Evolutionary conservation across 2,329 filamentous ascomycete genomes (phyloP), one percentile per base, ranked within the genome.

Genomic region (Fusarium ramigenum): DNA sequence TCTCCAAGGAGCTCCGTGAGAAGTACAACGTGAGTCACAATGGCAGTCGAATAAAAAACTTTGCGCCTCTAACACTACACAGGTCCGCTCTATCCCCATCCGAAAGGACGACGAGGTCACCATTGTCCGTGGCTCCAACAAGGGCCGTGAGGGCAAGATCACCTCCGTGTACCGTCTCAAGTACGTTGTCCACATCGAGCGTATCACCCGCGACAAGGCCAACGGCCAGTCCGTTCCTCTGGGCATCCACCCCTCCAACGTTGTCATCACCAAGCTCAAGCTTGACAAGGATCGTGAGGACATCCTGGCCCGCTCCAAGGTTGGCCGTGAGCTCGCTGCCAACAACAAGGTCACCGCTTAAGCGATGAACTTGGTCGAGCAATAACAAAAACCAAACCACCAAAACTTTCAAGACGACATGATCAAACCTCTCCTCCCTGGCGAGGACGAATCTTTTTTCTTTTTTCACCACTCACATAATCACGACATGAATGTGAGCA

Each of bases 251-350:
- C 93, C 96, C 82, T 97, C 93, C 87, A 98, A 98, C 87, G 94
- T 97, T 80, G 92, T 97, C 88, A 93, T 99, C 89, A 97, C 93
- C 88, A 98, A 98, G 92, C 91, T 98, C 86, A 97, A 98, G 93
- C 90, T 98, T 82, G 93, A 96, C 90, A 96, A 96, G 92, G 93
- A 97, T 87, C 93, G 94, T 80, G 93, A 96, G 90, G 88, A 87
- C 84, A 96, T 96, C 83, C 89, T 97, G 80, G 93, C 94, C 87
- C 91, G 94, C 87, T 94, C 93, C 88, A 92, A 92, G 87, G 85
- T 87, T 78, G 94, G 93, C 82, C 92, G 93, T 76, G 93, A 96
- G 87, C 88, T 91, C 83, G 87, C 87, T 84, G 87, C 87, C 84
- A 95, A 95, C 88, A 86, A 85, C 87, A 92, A 92, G 87, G 86